Base-by-base conservation (phyloP, 164 flowering plant species). In the Cinnamomum micranthum region DNA sequence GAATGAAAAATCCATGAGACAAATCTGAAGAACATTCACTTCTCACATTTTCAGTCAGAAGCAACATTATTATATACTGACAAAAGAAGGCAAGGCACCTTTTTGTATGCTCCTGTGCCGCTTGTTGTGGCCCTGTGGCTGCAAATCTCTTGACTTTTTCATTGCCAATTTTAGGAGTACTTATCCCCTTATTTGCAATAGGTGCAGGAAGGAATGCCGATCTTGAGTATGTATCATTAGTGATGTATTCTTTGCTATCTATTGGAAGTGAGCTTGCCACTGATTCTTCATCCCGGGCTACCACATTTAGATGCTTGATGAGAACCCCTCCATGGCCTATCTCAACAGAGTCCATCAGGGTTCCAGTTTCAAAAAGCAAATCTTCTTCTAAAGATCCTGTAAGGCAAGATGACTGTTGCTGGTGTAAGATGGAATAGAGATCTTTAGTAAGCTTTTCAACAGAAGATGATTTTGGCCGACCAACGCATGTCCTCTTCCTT, bases 281-380 rank as follows among this genome's bases (percentile, higher is more conserved):
- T 68, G 98, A 94, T 81, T 94, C 99, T 85, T 94, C 97, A 68
- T 94, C 99, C 71, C 90, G 89, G 65, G 82, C 82, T 60, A 81
- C 85, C 55, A 89, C 81, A 72, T 79, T 89, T 9, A 94, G 97
- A 80, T 92, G 94, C 79, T 89, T 85, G 33, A 94, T 90, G 59
- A 96, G 94, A 75, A 94, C 86, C 79, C 94, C 87, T 78, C 99
- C 99, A 84, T 96, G 97, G 55, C 98, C 98, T 77, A 91, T 91
- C 86, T 96, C 99, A 80, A 90, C 91, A 73, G 98, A 92, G 25
- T 85, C 94, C 97, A 94, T 88, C 3, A 97, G 93, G n/a, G 85
- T 85, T 77, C 88, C 92, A 81, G 84, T 89, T 73, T 89, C 98
- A 65, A 86, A 87, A 81, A 96, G 90, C 80, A 94, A 85, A 74